These are phyloP conservation scores for Microbotryomycetes sp. DNA, from an alignment of 1,284 basidiomycete genomes.

Conservation along the genomic window DNA sequence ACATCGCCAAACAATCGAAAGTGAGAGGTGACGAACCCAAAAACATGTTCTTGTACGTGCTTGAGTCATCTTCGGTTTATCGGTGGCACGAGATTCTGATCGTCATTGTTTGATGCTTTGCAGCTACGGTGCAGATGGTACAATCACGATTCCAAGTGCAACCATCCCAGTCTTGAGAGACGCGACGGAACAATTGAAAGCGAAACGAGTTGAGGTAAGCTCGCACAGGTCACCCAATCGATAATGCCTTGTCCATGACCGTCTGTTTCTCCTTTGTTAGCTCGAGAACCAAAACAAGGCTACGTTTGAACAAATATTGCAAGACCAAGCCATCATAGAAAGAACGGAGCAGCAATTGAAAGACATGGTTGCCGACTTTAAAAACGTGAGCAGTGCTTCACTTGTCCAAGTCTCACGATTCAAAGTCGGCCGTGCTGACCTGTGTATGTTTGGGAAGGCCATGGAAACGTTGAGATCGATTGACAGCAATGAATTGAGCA, in stretches of 20 bases:
- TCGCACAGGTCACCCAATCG: no score
- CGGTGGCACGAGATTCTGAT: not conserved
- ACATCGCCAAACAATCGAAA: slow-evolving; percentile 5
- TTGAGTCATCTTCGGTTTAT: not conserved
- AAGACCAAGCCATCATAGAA: not conserved
- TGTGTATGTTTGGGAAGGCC: no score
- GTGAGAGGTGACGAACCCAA: slow-evolving; percentile 4
- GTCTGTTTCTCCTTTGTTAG: no score
- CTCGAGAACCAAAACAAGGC: not conserved
- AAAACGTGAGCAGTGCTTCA: not conserved
- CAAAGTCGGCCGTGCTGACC: no score
- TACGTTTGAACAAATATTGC: not conserved
- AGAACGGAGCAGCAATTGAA: not conserved
- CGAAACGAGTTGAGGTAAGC: slow-evolving; percentile 13
- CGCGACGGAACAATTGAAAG: slow-evolving; percentile 3
- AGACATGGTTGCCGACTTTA: not conserved
- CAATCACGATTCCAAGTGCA: slow-evolving; percentile 13
- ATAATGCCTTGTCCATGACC: not conserved
- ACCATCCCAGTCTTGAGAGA: slow-evolving; percentile 9
- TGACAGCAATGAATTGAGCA: not conserved
- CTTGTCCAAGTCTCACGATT: no score
- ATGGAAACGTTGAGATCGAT: not conserved
- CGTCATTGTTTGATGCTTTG: not conserved
- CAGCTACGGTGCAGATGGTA: slow-evolving; percentile 16
- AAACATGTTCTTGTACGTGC: slow-evolving; percentile 10